Percentiles rank a stretch among this genome's conserved stretches.
These are phyloP conservation scores for Lanmaoa pseudosensibilis DNA, from an alignment of 768 basidiomycete genomes.

Conservation along the genomic window DNA sequence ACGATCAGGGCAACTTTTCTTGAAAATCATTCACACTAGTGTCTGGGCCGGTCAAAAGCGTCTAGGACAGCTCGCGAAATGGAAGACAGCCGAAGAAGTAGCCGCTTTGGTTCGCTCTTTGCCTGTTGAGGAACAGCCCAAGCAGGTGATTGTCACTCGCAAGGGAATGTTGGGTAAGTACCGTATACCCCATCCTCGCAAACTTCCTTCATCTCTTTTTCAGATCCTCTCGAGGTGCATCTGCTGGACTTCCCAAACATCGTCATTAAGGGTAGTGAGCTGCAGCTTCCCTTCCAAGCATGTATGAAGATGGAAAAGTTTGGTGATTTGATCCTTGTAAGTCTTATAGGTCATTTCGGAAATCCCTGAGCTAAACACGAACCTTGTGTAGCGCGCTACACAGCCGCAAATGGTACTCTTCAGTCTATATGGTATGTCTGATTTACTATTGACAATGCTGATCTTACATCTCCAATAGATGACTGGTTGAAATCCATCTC, in stretches of 20 bases:
- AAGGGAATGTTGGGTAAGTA: conserved; percentile 96
- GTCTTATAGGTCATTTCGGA: conserved; percentile 12
- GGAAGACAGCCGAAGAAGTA: conserved; percentile 99
- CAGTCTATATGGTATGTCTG: conserved; percentile 79
- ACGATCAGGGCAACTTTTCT: conserved; percentile 94
- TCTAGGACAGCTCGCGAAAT: conserved; percentile 98
- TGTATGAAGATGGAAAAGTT: conserved; percentile 99
- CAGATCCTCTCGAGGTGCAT: conserved; percentile 95
- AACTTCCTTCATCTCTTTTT: conserved; percentile 4
- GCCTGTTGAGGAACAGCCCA: conserved; percentile 99
- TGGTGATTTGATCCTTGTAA: conserved; percentile 89
- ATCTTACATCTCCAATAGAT: conserved; percentile 46
- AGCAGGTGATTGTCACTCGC: conserved; percentile 98
- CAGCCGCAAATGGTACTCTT: conserved; percentile 99
- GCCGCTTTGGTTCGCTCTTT: conserved; percentile 95
- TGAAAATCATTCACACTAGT: conserved; percentile 99
- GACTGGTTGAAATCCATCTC: conserved; percentile 99
- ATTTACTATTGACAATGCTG: neutral
- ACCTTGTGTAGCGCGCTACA: conserved; percentile 68
- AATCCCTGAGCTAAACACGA: neutral
- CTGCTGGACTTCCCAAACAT: conserved; percentile 99
- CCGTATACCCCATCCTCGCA: neutral
- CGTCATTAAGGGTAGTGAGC: conserved; percentile 98
- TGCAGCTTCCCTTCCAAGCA: conserved; percentile 98
- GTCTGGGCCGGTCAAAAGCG: conserved; percentile 99